Evolutionary conservation across 495 filamentous ascomycete species (phyloP), one percentile per base, ranked within the genome.

Genomic region (Cercophora sp.): DNA sequence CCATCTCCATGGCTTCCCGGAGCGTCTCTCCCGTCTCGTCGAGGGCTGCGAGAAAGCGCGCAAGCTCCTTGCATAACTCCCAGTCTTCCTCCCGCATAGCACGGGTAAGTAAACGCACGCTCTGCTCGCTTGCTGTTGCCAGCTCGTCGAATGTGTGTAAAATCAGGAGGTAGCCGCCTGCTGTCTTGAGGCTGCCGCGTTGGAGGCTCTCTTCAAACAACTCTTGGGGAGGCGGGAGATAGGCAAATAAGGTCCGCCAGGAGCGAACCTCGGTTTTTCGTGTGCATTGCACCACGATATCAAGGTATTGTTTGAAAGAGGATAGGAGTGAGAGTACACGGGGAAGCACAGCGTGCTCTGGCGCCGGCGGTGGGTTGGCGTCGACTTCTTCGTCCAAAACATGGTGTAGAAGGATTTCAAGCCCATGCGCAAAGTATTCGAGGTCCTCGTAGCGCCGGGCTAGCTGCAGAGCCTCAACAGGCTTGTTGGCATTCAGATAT

Each of bases 351-450:
- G 92, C 89, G 15, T 80, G 75, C 56, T 83, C 83, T 4, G 81
- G 80, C 31, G 81, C 75, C 10, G 81, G 82, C n/a, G 80, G 69
- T 11, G 79, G 68, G 76, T 55, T 57, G 4, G 63, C 65, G 56
- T 99, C 94, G 4, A 93, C 92, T 66, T 96, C 94, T 40, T 95
- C 89, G 59, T 99, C 94, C 1, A 99, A 74, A 22, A 97, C 89
- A 52, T 93, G 85, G 62, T 97, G 94, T 2, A 99, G 78, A 8
- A 99, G 78, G 26, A 99, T 79, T 64, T 99, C 94, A 20, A 99
- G 79, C 2, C 85, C 91, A 62, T 99, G 94, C 0, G 90, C 77
- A 61, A 97, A 96, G 61, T 96, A 96, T 43, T 85, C 87, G 4
- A 96, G 77, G 54, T 86, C 75, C 55, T 88, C 85, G 64, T 95